A percentile compares a stretch with the other conserved stretches of the same genome.
Evolutionary conservation across 306 rosid genomes (phyloP).

Genomic region (Amphicarpaea edgeworthii): DNA sequence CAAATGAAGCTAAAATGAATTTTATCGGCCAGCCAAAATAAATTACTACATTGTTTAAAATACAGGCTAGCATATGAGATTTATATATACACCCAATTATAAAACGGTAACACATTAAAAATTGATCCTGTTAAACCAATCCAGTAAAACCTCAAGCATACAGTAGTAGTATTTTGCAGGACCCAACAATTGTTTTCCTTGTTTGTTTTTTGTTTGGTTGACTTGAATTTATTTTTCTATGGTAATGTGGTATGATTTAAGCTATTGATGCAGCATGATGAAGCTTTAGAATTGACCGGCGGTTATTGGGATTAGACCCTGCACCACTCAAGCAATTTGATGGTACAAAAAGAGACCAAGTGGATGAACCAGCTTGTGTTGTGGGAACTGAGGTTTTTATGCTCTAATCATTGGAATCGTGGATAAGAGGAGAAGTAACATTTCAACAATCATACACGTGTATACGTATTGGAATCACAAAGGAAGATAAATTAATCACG

Average conservation of each 20-base stretch:
- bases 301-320: conserved; percentile 33
- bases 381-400: conserved; percentile 37
- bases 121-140: not conserved
- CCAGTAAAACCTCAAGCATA: not conserved
- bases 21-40: not conserved
- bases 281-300: conserved; percentile 7
- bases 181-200: not conserved
- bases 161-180: too few relatives aligned
- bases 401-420: conserved; percentile 37
- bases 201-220: not conserved
- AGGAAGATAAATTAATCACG: conserved; percentile 32
- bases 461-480: conserved; percentile 6
- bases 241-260: not conserved
- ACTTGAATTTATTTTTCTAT: not conserved
- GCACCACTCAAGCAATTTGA: conserved; percentile 42
- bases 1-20: not conserved
- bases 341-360: conserved; percentile 34
- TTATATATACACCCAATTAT: not conserved
- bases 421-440: conserved; percentile 29
- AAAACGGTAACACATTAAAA: not conserved
- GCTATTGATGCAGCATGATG: conserved; percentile 41
- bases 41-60: not conserved
- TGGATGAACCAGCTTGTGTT: conserved; percentile 35
- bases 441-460: conserved; percentile 14
- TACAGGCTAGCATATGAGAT: not conserved